Conservation (phyloP, 805 yeast genomes). For the Kuraishia borneana region DNA sequence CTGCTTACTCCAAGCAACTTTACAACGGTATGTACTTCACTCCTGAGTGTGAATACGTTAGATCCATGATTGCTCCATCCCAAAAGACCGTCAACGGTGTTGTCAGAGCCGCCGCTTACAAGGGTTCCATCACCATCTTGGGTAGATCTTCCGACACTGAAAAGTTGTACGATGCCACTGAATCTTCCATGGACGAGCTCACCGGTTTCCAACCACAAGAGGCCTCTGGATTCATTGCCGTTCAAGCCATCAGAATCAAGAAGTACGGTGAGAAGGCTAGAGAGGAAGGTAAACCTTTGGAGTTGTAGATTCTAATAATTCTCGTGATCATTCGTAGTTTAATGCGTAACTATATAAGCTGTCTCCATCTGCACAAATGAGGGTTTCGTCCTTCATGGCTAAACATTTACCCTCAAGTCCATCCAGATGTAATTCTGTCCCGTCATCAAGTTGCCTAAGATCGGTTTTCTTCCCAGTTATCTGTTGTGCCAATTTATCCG, state of each 20-base stretch:
- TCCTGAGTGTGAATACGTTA: constrained; percentile 95
- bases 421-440: too few relatives aligned
- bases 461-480: too few relatives aligned
- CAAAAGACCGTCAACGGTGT: constrained; percentile 93
- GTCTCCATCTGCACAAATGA: not conserved
- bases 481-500: too few relatives aligned
- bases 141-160: constrained; percentile 96
- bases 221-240: constrained; percentile 94
- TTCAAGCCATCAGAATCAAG: constrained; percentile 96
- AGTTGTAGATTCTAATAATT: constrained; percentile 32
- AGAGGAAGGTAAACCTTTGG: constrained; percentile 52
- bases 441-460: too few relatives aligned
- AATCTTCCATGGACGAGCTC: constrained; percentile 98
- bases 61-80: constrained; percentile 89
- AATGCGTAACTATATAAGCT: too few relatives aligned
- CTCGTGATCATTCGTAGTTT: too few relatives aligned
- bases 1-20: constrained; percentile 77
- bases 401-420: too few relatives aligned
- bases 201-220: constrained; percentile 97
- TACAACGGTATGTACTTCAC: constrained; percentile 98
- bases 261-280: constrained; percentile 94
- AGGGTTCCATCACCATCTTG: constrained; percentile 73
- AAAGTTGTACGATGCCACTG: constrained; percentile 94
- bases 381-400: not conserved
- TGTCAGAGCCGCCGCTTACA: constrained; percentile 88